Conservation (phyloP, 2,329 filamentous ascomycete genomes). For the Tympanopsis confertula region DNA sequence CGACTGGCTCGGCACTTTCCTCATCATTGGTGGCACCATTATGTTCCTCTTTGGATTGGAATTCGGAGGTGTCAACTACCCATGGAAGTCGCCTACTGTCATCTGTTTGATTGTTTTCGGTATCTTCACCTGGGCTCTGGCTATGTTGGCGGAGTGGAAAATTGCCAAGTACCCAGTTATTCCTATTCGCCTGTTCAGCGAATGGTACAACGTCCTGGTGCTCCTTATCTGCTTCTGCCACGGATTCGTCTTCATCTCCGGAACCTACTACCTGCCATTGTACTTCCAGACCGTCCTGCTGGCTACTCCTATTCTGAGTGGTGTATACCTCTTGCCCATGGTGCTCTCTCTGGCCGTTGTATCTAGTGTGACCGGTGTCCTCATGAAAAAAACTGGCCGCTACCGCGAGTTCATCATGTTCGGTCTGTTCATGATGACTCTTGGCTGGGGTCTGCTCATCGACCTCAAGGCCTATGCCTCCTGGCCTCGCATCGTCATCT, state of each 20-base stretch:
- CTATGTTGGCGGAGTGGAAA: constrained; percentile 51
- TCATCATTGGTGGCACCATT: constrained; percentile 51
- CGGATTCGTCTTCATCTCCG: constrained; percentile 48
- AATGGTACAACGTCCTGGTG: constrained; percentile 41
- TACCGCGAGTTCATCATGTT: constrained; percentile 42
- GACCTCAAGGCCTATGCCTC: constrained; percentile 37
- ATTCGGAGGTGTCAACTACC: constrained; percentile 50
- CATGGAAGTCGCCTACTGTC: constrained; percentile 50
- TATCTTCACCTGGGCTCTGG: constrained; percentile 29
- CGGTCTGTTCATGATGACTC: constrained; percentile 39
- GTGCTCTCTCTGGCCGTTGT: constrained; percentile 33
- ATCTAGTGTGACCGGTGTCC: constrained; percentile 26
- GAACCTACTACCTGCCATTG: constrained; percentile 61
- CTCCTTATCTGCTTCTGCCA: constrained; percentile 34
- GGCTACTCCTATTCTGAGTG: constrained; percentile 47
- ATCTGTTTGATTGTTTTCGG: constrained; percentile 54
- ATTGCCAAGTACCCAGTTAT: constrained; percentile 59
- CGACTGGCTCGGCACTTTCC: constrained; percentile 47
- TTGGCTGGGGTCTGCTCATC: constrained; percentile 47
- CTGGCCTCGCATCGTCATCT: constrained; percentile 35
- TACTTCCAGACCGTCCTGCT: constrained; percentile 61
- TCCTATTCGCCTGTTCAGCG: constrained; percentile 48
- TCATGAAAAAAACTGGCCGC: constrained; percentile 40
- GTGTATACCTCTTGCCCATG: constrained; percentile 50
- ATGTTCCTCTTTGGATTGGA: constrained; percentile 63